phyloP scores from a whole-genome alignment of 345 rosid species.

The Pseudoturritis turrita region DNA sequence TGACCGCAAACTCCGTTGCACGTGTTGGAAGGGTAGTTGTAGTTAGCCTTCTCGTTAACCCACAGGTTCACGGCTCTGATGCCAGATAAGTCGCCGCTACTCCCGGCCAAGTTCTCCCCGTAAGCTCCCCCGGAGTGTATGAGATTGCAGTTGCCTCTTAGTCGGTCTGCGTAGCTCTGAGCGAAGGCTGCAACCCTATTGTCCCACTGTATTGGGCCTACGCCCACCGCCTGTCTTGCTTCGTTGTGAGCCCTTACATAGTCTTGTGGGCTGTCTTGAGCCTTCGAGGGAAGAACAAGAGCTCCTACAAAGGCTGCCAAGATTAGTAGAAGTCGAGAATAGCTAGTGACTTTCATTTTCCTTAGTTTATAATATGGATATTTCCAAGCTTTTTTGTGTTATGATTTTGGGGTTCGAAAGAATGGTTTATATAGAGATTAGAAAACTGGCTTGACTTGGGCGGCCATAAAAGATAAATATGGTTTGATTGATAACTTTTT shows the following conservation, averaged over 20 bases:
- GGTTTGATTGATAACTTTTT: no score
- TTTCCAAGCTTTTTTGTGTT: neutral
- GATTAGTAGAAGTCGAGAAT: neutral
- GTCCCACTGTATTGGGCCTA: slow-evolving; percentile 20
- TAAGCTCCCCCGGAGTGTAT: slow-evolving; percentile 20
- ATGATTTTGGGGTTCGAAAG: neutral
- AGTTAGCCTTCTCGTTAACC: slow-evolving; percentile 22
- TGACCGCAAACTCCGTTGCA: slow-evolving; percentile 23
- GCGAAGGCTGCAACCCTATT: slow-evolving; percentile 1
- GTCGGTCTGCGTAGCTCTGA: slow-evolving; percentile 8
- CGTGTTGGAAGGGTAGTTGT: slow-evolving; percentile 9
- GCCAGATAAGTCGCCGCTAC: slow-evolving; percentile 1
- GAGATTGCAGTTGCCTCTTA: slow-evolving; percentile 10
- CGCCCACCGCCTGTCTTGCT: slow-evolving; percentile 1
- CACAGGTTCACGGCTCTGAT: slow-evolving; percentile 7
- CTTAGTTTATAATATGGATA: neutral
- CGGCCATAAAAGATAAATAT: no score
- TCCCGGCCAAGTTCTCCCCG: slow-evolving; percentile 15
- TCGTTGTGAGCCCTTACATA: slow-evolving; percentile 18
- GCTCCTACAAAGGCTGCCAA: slow-evolving; percentile 9
- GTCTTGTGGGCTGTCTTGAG: slow-evolving; percentile 27
- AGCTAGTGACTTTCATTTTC: neutral
- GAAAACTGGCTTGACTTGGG: neutral
- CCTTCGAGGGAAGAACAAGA: slow-evolving; percentile 8
- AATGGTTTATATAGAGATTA: slow-evolving; percentile 13